Evolutionary conservation across 768 basidiomycete species (phyloP), one percentile per base, ranked within the genome.

Genomic region (Phanerodontia chrysosporium): DNA sequence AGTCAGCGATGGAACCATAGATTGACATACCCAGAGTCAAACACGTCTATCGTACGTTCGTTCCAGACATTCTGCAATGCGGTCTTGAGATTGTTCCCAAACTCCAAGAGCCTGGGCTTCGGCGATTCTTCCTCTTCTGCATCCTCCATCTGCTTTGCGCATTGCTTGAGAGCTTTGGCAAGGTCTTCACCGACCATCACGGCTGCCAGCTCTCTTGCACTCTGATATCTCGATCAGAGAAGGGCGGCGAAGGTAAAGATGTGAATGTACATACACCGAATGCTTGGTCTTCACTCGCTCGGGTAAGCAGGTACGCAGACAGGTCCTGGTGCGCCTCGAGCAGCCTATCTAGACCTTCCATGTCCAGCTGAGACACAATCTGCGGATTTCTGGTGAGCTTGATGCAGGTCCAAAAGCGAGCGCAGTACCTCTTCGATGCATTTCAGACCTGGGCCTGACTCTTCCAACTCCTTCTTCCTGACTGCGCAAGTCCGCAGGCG

Each of bases 111-210:
- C 46, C 78, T 78, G 32, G 58, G 61, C 14, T 65, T 62, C 28
- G 67, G 64, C 27, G 77, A 64, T 42, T 82, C 79, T 5, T 58
- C 73, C 24, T 69, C 66, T 3, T 67, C 67, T 44, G 69, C 72
- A 29, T 72, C 71, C 9, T 78, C 73, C 22, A 91, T 72, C 68
- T 78, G 76, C 5, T 72, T 67, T 64, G 83, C 77, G 18, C 86
- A 74, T 49, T 84, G 80, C 57, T 81, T 84, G 24, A 95, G 73
- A 2, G 84, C 83, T 22, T 72, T 67, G n/a, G 91, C 88, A 2
- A 96, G 74, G 62, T 96, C 95, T 67, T 92, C 86, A 0, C 92
- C 91, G 73, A 93, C 85, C 0, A 86, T 80, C 0, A 89, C 87
- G 5, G 86, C 85, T 16, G 86, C 85, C 46, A 96, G 76, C 67